A percentile compares a stretch with the other conserved stretches of the same genome.
phyloP scores from a whole-genome alignment of 371 early-diverging fungal genomes.

The Actinomortierella ambigua region DNA sequence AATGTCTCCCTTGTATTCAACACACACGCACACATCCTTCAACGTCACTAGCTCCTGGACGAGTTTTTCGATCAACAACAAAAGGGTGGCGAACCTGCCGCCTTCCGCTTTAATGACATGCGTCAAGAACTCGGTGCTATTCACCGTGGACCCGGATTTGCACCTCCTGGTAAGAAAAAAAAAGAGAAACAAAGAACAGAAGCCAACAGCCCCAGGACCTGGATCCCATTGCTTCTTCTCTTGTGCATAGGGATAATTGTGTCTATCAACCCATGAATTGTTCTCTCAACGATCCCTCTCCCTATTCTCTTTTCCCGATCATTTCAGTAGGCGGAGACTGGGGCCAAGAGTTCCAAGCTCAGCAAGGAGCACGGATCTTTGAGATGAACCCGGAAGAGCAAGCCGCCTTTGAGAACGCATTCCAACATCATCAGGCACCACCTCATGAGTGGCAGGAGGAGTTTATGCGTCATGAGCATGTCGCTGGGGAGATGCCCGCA shows the following conservation, averaged over 20 bases:
- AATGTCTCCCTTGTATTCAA: conserved; percentile 25
- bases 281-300: background rate
- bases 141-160: conserved; percentile 42
- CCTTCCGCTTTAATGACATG: conserved; percentile 59
- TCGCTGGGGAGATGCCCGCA: conserved; percentile 55
- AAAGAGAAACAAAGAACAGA: background rate
- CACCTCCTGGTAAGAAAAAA: conserved; percentile 19
- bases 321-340: conserved; percentile 48
- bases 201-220: background rate
- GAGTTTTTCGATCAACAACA: conserved; percentile 66
- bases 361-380: conserved; percentile 54
- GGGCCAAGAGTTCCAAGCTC: conserved; percentile 57
- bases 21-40: conserved; percentile 15
- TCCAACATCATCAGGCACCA: conserved; percentile 51
- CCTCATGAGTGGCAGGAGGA: conserved; percentile 61
- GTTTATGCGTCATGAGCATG: conserved; percentile 62
- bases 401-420: conserved; percentile 65
- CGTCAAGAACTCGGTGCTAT: conserved; percentile 58
- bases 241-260: background rate
- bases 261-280: background rate
- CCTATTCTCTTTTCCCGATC: background rate
- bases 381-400: conserved; percentile 63
- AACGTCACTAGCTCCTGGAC: conserved; percentile 51
- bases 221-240: no score
- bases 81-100: conserved; percentile 31